phyloP scores from a whole-genome alignment of 768 basidiomycete genomes.

The Udeniomyces megalosporus region DNA sequence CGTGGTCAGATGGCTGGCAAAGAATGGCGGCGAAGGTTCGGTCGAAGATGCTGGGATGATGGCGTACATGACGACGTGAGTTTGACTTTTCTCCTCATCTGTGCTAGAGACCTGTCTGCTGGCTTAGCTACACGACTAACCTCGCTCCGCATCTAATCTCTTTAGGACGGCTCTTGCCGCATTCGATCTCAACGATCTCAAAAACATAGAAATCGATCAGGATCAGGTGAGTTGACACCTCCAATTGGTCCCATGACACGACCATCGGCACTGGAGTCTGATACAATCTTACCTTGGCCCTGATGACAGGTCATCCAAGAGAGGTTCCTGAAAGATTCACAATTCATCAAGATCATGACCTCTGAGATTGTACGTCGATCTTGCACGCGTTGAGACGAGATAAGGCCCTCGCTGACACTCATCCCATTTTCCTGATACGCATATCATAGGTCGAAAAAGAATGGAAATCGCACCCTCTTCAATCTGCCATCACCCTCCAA shows the following conservation, averaged over 20 bases:
- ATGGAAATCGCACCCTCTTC: slow-evolving; percentile 58
- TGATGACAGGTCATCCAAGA: slow-evolving; percentile 9
- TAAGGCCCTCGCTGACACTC: slow-evolving; percentile 4
- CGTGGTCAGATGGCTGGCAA: slow-evolving; percentile 51
- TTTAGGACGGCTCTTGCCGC: slow-evolving; percentile 17
- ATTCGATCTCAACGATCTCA: slow-evolving; percentile 13
- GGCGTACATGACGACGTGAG: slow-evolving; percentile 17
- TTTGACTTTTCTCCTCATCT: neutral
- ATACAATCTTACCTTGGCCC: neutral
- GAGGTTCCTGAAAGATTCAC: slow-evolving; percentile 11
- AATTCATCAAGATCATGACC: slow-evolving; percentile 16
- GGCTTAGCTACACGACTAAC: slow-evolving; percentile 18
- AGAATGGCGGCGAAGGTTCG: slow-evolving; percentile 20
- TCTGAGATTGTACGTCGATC: slow-evolving; percentile 7
- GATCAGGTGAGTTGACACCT: neutral
- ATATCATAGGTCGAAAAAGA: slow-evolving; percentile 6
- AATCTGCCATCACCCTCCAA: slow-evolving; percentile 58
- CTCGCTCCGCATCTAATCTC: slow-evolving; percentile 3
- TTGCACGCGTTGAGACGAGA: slow-evolving; percentile 1
- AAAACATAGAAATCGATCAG: neutral
- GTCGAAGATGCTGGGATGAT: slow-evolving; percentile 15
- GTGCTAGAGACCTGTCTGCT: no score
- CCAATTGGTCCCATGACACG: neutral
- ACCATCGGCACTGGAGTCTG: no score
- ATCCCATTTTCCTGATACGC: slow-evolving; percentile 31